Percentiles rank a stretch among this genome's conserved stretches.
Conservation (phyloP, 1,284 basidiomycete species). For the Marasmius sp. region DNA sequence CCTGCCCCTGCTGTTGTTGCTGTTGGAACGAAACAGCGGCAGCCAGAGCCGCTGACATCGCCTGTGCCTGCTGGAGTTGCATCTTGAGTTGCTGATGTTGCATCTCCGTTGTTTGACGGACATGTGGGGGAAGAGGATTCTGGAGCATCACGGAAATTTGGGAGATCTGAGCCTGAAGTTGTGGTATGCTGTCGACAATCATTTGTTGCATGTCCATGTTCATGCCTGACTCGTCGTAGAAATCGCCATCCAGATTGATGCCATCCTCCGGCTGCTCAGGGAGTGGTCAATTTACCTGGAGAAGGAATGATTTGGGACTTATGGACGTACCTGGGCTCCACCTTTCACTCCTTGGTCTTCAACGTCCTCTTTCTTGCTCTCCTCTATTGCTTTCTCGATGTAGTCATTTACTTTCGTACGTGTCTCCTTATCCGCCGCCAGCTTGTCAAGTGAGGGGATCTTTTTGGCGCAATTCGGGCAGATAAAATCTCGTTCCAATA, state of each 20-base stretch:
- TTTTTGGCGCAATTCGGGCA: constrained; percentile 89
- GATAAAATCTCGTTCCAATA: constrained; percentile 90
- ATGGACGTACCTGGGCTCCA: constrained; percentile 18
- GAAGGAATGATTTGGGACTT: neutral
- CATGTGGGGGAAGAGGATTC: constrained; percentile 68
- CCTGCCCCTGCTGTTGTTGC: constrained; percentile 40
- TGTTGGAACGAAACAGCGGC: constrained; percentile 49
- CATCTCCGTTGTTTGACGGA: constrained; percentile 76
- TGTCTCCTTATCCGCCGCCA: constrained; percentile 76
- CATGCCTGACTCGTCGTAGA: constrained; percentile 63
- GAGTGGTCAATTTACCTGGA: neutral
- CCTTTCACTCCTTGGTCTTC: constrained; percentile 31
- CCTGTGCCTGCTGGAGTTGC: constrained; percentile 74
- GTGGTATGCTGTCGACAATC: constrained; percentile 69
- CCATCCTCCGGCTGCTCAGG: neutral
- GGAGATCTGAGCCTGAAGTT: constrained; percentile 75
- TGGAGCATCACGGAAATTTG: constrained; percentile 77
- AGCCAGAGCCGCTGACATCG: constrained; percentile 60
- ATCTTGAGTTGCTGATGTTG: constrained; percentile 76
- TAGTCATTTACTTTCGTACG: constrained; percentile 78
- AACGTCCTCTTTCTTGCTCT: constrained; percentile 70
- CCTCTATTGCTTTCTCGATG: constrained; percentile 82
- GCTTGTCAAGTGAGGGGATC: constrained; percentile 82
- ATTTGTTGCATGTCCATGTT: constrained; percentile 70
- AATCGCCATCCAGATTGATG: constrained; percentile 46